Evolutionary conservation across 306 rosid genomes (phyloP), one percentile per base, ranked within the genome.

Genomic region (Cucumis melo): DNA sequence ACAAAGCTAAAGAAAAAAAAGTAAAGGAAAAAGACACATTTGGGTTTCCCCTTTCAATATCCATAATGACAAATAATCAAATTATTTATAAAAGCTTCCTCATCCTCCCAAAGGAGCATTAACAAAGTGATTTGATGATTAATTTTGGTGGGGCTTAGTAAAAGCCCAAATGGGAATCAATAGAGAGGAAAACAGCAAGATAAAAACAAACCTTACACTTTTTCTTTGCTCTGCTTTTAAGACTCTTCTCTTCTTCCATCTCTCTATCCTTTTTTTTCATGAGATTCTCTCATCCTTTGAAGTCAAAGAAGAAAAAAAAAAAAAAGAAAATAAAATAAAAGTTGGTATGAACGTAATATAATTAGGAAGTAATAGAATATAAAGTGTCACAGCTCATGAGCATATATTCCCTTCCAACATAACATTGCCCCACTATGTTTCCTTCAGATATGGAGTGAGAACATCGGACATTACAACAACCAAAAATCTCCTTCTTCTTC

Each of bases 141-240:
- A 2, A 32, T 11, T 36, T 0, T 64, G 6, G 72, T 64, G 72
- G 72, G 72, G 3, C 72, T 64, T 65, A 5, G 0, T 14, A 19
- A 65, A 85, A 46, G 51, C 5, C 12, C 67, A 14, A 29, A 61
- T 8, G 48, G 90, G 92, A 89, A 91, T 93, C 97, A 88, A 42
- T 8, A 6, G n/a, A 67, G 54, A 67, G 54, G 34, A 41, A 91
- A 90, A 86, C 94, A 90, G 77, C 82, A 83, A 84, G 88, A 89
- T 86, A 95, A 92, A 88, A 95, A 95, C 96, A 92, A 92, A 90
- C 88, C 89, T 88, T 87, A 84, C 92, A 88, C 97, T 90, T 92
- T 88, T 83, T 85, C 85, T 88, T 88, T 89, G 90, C 99, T 90
- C 92, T 87, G 85, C 98, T 95, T 95, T 89, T 86, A 81, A 90